Base-by-base conservation (phyloP, 139 green algal genomes). In the Chlamydomonas incerta region DNA sequence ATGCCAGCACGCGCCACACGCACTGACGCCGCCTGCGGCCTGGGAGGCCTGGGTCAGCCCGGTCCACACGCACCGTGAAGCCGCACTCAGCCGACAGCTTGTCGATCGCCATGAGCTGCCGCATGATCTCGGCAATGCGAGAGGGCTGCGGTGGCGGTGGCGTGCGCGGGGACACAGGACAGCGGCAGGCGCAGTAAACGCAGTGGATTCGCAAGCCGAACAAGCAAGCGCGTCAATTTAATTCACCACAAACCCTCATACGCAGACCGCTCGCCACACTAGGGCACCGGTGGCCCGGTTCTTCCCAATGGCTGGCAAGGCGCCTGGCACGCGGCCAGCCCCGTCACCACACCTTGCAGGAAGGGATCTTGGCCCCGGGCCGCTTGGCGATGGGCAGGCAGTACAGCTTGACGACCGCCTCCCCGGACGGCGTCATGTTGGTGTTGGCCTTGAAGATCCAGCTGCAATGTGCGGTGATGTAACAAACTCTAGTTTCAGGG, bases 341-440 rank as follows among this genome's bases (percentile, higher is more conserved):
- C n/a, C n/a, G n/a, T n/a, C n/a, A n/a, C n/a, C 41, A 8, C 41
- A 50, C 41, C 34, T 52, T 75, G 33, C 80, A 85, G 1, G 24
- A 31, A 13, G 80, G 66, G 3, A 85, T 13, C 66, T 68, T 37
- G 31, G 11, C 67, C 4, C 80, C 80, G 20, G 21, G 5, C 11
- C 50, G 11, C 86, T 90, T 90, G 57, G 46, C n/a, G 5, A 88
- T 41, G 24, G 88, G 88, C 62, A 92, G 62, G 80, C 88, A 92
- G 57, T 86, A 92, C 29, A 88, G 1, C 88, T 92, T 92, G 26
- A 89, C 80, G 28, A 92, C 67, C 3, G 88, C 88, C 72, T 55
- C 20, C 41, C 81, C 73, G 0, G 26, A 67, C 4, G 67, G 46
- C 29, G 74, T 82, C 6, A 46, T 57, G 74, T 83, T 83, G 37